Evolutionary conservation across 2,329 filamentous ascomycete genomes (phyloP), one percentile per base, ranked within the genome.

Genomic region (Aschersonia sp.): DNA sequence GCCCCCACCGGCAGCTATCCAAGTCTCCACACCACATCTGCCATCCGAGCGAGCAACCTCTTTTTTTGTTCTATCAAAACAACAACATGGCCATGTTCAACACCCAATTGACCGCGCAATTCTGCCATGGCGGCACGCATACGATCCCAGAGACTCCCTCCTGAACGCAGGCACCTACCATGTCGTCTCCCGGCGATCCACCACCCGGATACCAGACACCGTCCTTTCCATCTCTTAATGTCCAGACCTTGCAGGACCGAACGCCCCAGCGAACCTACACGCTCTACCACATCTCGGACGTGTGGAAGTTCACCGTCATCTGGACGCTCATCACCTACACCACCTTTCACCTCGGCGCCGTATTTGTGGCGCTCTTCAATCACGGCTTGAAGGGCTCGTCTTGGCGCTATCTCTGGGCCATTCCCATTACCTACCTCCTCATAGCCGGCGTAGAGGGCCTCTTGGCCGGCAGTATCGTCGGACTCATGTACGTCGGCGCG

Each of bases 271-370:
- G 63, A 52, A 53, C 51, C 45, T 73, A 75, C 50, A 75, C 78
- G 39, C 79, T 95, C 55, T 90, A 86, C 68, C 74, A 83, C 58
- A 72, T 86, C 3, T 62, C 66, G 50, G 87, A 94, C 59, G 85
- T 94, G 48, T 90, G 87, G 82, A 82, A 83, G 53, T 95, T 92
- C 63, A 95, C 87, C 1, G 67, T 92, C 12, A 76, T 82, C 60
- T 96, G 88, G 88, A 94, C 87, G 0, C 66, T 94, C 39, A 78
- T 94, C 32, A 77, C 87, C 54, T 90, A 85, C 56, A 79, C 76
- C 35, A 71, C 79, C 22, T 85, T 89, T 52, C 87, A 95, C 61
- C 58, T 89, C 14, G 73, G 79, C 35, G 85, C 83, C 2, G 80
- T 83, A 0, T 67, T 73, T 10, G 84, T 87, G 60, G 86, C 87